A percentile compares a stretch with the other conserved stretches of the same genome.
Conservation (phyloP, 306 rosid species). For the Spatholobus suberectus region DNA sequence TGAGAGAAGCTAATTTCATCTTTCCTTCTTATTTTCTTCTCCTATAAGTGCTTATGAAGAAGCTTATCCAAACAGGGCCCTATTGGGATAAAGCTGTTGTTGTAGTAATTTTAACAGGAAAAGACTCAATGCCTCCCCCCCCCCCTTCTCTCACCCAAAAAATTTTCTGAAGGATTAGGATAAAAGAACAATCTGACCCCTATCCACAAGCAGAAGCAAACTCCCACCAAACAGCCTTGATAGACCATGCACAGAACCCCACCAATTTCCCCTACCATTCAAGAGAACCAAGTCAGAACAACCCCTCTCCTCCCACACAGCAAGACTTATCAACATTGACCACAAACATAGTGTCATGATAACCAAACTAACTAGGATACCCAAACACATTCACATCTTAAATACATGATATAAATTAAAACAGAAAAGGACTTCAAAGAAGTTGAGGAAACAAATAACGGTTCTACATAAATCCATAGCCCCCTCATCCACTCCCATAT, state of each 20-base stretch:
- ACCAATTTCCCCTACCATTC: not conserved
- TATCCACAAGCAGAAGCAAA: conserved; percentile 6
- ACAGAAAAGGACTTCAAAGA: conserved; percentile 38
- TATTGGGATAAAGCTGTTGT: not conserved
- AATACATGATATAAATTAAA: conserved; percentile 8
- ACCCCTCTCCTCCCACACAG: not conserved
- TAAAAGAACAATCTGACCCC: not conserved
- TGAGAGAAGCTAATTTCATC: no score
- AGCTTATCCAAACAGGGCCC: no score
- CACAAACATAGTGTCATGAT: conserved; percentile 19
- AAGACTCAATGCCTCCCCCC: no score
- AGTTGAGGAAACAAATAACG: not conserved
- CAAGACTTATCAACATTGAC: conserved; percentile 19
- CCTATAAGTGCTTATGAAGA: no score
- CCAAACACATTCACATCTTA: not conserved
- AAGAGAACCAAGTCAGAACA: not conserved
- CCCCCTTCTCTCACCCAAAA: no score
- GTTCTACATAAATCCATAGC: not conserved
- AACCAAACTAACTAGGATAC: not conserved
- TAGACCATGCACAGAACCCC: not conserved
- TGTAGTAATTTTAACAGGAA: not conserved
- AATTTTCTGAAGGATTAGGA: not conserved
- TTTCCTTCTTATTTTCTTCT: no score
- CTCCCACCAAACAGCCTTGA: not conserved
- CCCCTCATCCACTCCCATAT: conserved; percentile 11